phyloP scores from a whole-genome alignment of 805 yeast species.

The Candida pini region DNA sequence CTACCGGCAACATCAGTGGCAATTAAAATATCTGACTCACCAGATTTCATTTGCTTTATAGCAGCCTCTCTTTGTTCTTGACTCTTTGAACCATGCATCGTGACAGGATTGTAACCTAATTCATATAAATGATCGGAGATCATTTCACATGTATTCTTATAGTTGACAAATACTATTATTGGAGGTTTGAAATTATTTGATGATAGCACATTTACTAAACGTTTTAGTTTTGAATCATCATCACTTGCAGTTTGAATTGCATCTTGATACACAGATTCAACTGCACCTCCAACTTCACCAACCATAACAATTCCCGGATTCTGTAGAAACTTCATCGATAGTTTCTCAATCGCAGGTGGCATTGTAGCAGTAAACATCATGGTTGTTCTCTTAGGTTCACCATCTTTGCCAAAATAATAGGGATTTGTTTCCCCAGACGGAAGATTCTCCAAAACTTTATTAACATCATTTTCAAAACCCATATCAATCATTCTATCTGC shows the following conservation, averaged over 20 bases:
- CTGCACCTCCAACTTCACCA: constrained; percentile 62
- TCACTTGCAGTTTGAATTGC: constrained; percentile 48
- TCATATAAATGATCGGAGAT: constrained; percentile 46
- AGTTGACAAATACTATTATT: constrained; percentile 78
- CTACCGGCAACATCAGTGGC: constrained; percentile 97
- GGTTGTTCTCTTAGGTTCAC: constrained; percentile 47
- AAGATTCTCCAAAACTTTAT: constrained; percentile 49
- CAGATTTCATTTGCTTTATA: constrained; percentile 49
- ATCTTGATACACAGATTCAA: constrained; percentile 63
- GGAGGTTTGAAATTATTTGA: constrained; percentile 39
- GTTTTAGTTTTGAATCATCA: constrained; percentile 38
- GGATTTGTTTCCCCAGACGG: constrained; percentile 42
- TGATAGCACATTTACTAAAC: constrained; percentile 34
- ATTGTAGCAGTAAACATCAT: constrained; percentile 96
- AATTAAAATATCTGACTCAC: constrained; percentile 56
- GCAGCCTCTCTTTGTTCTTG: constrained; percentile 86
- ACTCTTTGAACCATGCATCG: constrained; percentile 80
- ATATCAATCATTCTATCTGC: constrained; percentile 94
- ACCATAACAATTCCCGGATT: constrained; percentile 61
- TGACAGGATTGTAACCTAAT: constrained; percentile 45
- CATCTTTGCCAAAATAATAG: constrained; percentile 21
- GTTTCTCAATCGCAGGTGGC: constrained; percentile 63
- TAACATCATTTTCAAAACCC: constrained; percentile 84
- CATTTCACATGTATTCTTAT: constrained; percentile 65
- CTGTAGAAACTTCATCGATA: constrained; percentile 57